Evolutionary conservation across 2,329 filamentous ascomycete species (phyloP).

Genomic region (Penicillium sp.): DNA sequence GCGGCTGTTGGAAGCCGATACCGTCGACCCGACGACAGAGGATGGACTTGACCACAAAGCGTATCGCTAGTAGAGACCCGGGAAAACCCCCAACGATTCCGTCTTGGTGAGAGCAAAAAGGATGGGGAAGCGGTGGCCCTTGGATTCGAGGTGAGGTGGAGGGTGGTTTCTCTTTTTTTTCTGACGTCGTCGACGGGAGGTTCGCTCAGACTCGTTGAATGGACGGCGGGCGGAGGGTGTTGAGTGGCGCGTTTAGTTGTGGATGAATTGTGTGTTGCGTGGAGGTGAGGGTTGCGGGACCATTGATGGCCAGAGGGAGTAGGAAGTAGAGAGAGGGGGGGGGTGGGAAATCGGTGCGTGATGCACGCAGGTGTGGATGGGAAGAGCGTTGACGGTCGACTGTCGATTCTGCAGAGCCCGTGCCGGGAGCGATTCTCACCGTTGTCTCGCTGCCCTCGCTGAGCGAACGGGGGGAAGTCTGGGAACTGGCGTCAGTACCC

Average conservation of each 20-base stretch:
- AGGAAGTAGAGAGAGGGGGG: not conserved
- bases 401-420: no score
- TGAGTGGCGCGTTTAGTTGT: not conserved
- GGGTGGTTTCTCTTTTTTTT: not conserved
- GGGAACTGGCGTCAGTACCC: conserved; percentile 20
- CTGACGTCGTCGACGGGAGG: not conserved
- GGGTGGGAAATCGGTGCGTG: not conserved
- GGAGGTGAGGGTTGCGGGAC: conserved; percentile 4
- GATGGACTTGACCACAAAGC: not conserved
- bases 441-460: conserved; percentile 6
- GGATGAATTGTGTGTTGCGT: conserved; percentile 1
- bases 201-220: no score
- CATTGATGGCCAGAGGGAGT: conserved; percentile 8
- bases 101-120: not conserved
- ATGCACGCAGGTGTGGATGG: conserved; percentile 1
- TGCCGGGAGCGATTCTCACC: no score
- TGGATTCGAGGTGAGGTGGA: not conserved
- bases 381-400: not conserved
- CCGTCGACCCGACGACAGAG: conserved; percentile 4
- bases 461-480: not conserved
- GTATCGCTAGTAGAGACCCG: not conserved
- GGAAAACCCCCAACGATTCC: no score
- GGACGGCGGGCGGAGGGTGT: not conserved
- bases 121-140: not conserved
- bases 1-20: not conserved